Evolutionary conservation across 2,329 filamentous ascomycete genomes (phyloP).

Genomic region (Chaetomiaceae sp.): DNA sequence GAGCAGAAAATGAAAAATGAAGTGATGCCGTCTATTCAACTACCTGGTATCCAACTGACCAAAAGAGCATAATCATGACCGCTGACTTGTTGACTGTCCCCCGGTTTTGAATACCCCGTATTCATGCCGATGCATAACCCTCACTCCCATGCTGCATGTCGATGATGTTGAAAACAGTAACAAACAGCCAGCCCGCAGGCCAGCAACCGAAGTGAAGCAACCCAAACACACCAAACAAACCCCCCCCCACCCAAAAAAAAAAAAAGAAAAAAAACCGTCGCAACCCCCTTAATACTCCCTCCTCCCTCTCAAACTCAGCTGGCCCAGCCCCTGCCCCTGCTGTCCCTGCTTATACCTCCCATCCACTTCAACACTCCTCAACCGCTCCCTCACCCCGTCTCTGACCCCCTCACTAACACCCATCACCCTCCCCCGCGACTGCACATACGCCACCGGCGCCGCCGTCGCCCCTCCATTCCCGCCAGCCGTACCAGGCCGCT

Average conservation of each 20-base stretch:
- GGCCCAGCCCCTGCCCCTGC: background rate
- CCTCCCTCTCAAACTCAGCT: background rate
- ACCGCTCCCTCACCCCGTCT: constrained; percentile 6
- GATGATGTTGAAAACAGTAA: background rate
- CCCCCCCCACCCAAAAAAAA: too few relatives aligned
- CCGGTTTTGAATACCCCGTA: background rate
- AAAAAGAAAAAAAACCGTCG: background rate
- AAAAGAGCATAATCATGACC: background rate
- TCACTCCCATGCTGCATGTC: background rate
- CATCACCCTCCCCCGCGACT: constrained; percentile 3
- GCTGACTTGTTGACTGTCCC: background rate
- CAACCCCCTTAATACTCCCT: background rate
- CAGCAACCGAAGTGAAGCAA: background rate
- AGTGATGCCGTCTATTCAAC: background rate
- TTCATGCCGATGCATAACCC: background rate
- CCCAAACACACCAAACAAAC: background rate
- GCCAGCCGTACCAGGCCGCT: background rate
- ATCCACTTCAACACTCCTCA: constrained; percentile 3
- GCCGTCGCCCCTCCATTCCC: background rate
- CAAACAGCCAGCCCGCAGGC: background rate
- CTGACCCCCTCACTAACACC: background rate
- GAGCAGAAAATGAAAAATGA: background rate
- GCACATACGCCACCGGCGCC: constrained; percentile 4
- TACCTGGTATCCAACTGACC: background rate
- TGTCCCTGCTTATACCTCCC: background rate